Evolutionary conservation across 257 asterid genomes (phyloP).

Genomic region (Linderniella brevidens): DNA sequence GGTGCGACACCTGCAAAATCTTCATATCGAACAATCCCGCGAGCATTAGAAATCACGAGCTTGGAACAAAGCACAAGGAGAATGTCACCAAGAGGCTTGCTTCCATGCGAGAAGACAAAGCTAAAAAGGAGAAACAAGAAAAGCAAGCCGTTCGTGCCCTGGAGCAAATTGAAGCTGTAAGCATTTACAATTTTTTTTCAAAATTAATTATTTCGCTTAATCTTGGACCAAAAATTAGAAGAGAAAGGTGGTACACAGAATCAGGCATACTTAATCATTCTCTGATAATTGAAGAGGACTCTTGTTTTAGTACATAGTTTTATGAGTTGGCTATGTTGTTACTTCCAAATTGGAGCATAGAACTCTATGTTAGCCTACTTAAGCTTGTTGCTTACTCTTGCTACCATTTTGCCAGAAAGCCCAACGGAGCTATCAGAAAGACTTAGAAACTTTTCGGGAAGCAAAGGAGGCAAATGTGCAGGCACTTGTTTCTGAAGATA

Average conservation of each 20-base stretch:
- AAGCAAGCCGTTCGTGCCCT: conserved; percentile 59
- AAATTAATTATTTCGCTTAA: no score
- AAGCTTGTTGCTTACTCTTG: no score
- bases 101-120: conserved; percentile 71
- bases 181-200: conserved; percentile 10
- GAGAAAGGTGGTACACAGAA: no score
- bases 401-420: conserved; percentile 53
- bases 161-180: conserved; percentile 92
- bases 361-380: no score
- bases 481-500: conserved; percentile 32
- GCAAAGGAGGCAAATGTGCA: conserved; percentile 55
- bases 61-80: conserved; percentile 84
- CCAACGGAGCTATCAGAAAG: conserved; percentile 81
- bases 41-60: conserved; percentile 97
- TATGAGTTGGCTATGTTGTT: no score
- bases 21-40: conserved; percentile 77
- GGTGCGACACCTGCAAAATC: conserved; percentile 97
- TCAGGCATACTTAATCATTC: no score
- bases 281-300: no score
- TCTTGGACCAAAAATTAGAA: no score
- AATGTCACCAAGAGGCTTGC: conserved; percentile 61
- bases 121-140: conserved; percentile 54
- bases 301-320: no score
- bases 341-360: no score
- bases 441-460: conserved; percentile 51